phyloP scores from a whole-genome alignment of 352 stramenopile genomes.

The Phytophthora syringae region DNA sequence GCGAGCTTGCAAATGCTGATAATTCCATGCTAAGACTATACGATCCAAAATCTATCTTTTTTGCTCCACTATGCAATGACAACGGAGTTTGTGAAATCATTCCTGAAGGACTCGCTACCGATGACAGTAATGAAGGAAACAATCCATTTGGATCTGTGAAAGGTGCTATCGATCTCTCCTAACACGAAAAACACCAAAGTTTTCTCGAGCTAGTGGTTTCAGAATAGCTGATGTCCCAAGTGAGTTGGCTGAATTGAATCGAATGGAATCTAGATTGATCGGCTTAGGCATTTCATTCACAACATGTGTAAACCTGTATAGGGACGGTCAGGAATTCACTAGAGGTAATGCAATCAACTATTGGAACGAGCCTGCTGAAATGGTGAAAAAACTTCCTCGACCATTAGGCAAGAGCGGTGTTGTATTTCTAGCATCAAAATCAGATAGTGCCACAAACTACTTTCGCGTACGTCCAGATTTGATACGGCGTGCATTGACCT shows the following conservation, averaged over 20 bases:
- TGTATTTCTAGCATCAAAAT: conserved; percentile 1
- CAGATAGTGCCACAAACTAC: neutral
- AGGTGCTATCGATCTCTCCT: neutral
- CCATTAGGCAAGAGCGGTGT: neutral
- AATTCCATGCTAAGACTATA: too few relatives aligned
- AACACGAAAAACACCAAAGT: neutral
- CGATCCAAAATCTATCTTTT: too few relatives aligned
- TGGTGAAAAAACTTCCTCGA: neutral
- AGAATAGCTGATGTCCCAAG: neutral
- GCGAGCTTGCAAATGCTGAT: too few relatives aligned
- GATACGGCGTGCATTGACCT: conserved; percentile 8
- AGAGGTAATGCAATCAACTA: conserved; percentile 6
- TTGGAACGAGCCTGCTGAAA: conserved; percentile 3
- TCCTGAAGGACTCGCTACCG: neutral
- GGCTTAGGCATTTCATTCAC: conserved; percentile 7
- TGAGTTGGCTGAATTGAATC: neutral
- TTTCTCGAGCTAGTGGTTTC: neutral
- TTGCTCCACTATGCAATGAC: too few relatives aligned
- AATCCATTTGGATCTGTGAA: neutral
- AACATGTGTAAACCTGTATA: conserved; percentile 6
- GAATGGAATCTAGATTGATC: conserved; percentile 4
- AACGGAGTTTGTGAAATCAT: conserved; percentile 3
- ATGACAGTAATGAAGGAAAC: neutral
- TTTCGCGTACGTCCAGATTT: conserved; percentile 5
- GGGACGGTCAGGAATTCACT: conserved; percentile 2